A percentile compares a stretch with the other conserved stretches of the same genome.
phyloP scores from a whole-genome alignment of 305 asterid species.

The Euphrasia arctica region DNA sequence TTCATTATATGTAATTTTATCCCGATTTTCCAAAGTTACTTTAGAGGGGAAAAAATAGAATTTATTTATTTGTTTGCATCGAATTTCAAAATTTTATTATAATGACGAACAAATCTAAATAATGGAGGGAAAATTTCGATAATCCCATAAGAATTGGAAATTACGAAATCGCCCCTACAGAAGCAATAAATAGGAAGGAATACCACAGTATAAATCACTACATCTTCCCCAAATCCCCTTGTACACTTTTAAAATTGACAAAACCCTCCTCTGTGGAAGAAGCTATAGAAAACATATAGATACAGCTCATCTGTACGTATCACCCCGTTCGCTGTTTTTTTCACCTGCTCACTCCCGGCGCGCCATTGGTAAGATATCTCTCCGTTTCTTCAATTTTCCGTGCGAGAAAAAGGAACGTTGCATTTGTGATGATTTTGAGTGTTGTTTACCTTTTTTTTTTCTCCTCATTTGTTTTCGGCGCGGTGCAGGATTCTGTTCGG shows the following conservation, averaged over 20 bases:
- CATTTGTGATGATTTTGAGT: slow-evolving; percentile 16
- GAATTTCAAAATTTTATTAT: slow-evolving; percentile 32
- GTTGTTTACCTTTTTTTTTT: neutral
- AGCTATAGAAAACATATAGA: slow-evolving; percentile 24
- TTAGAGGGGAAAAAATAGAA: no score
- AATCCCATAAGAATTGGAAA: slow-evolving; percentile 11
- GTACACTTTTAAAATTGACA: slow-evolving; percentile 21
- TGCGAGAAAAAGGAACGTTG: neutral
- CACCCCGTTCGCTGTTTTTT: slow-evolving; percentile 24
- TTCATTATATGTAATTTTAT: no score
- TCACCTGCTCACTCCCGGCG: slow-evolving; percentile 2
- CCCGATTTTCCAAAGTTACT: no score
- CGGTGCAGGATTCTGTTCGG: slow-evolving; percentile 28
- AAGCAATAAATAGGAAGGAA: slow-evolving; percentile 2
- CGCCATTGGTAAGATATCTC: slow-evolving; percentile 38
- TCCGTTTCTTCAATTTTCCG: slow-evolving; percentile 2
- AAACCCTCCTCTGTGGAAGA: slow-evolving; percentile 35
- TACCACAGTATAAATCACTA: slow-evolving; percentile 24
- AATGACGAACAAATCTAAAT: slow-evolving; percentile 26
- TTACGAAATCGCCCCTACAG: slow-evolving; percentile 25
- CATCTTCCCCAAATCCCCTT: slow-evolving; percentile 32
- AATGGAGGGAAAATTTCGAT: slow-evolving; percentile 40
- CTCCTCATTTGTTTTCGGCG: slow-evolving; percentile 7
- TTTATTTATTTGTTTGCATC: no score
- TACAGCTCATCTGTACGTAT: slow-evolving; percentile 37